phyloP scores from a whole-genome alignment of 345 rosid species.

The Acer saccharum region DNA sequence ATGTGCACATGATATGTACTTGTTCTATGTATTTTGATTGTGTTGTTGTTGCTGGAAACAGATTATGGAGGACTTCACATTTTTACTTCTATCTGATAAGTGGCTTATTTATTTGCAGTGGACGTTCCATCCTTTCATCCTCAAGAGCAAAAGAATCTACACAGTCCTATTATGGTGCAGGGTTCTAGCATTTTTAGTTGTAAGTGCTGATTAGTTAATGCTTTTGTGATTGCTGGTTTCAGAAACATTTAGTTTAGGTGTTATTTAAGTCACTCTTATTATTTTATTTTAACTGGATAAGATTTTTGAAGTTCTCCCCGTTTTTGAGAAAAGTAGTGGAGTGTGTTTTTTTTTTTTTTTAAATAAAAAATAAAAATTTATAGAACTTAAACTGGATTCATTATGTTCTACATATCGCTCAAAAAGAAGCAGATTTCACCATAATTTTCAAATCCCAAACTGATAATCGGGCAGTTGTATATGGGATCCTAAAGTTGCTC shows the following conservation, averaged over 20 bases:
- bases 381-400: neutral
- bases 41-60: neutral
- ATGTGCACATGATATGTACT: neutral
- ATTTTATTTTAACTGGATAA: neutral
- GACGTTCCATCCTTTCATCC: conserved; percentile 97
- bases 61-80: neutral
- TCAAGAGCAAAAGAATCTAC: conserved; percentile 94
- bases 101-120: conserved; percentile 61
- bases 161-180: conserved; percentile 98
- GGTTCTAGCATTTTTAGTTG: conserved; percentile 91
- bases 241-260: neutral
- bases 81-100: conserved; percentile 8
- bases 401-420: neutral
- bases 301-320: neutral
- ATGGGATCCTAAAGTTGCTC: neutral
- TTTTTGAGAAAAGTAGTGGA: neutral
- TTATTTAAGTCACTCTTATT: neutral
- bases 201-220: conserved; percentile 44
- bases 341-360: neutral
- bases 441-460: neutral
- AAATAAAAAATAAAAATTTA: too few species aligned
- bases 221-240: neutral
- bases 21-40: neutral
- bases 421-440: neutral
- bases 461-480: neutral